Base-by-base conservation (phyloP, 1,284 basidiomycete species). In the Puccinia sorghi region DNA sequence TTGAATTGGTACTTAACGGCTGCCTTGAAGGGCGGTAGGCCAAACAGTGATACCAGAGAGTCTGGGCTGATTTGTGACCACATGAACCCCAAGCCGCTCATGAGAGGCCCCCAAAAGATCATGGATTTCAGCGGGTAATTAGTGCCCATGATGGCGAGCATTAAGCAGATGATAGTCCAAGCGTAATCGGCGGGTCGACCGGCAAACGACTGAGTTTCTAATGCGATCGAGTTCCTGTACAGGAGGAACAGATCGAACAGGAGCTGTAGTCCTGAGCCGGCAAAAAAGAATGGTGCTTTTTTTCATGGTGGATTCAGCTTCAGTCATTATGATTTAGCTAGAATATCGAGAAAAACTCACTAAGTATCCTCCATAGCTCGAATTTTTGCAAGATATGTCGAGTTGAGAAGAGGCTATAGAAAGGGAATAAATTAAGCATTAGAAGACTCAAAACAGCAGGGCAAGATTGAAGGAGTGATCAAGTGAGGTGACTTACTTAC, bases 21-120 rank as follows among this genome's bases (percentile, higher is more conserved):
- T 52, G 76, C 76, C 50, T 79, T 79, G 56, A 79, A 79, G 20
- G 76, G 76, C n/a, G 76, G 76, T 25, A 79, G 50, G 32, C 76
- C 76, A 72, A 79, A 79, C 12, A 79, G 57, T 0, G 76, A 79
- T 41, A 79, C 76, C 46, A 72, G n/a, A 27, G 69, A 39, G 39
- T 79, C 67, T 9, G 76, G 76, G 48, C 72, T 72, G 43, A 79
- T 72, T 72, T 79, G 76, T 11, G 76, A 79, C 76, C 76, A 79
- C 56, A 79, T 56, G 39, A 72, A 79, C 17, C 67, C 67, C 59
- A 79, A 50, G 20, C 69, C 76, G 52, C 76, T 79, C 76, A 79
- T 79, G 9, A 79, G 56, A 41, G 76, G 76, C n/a, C 67, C 76
- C 67, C 76, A 80, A 61, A 80, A 71, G 52, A 80, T 72, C 43